These are phyloP conservation scores for Hanseniaspora pseudoguilliermondii DNA, from an alignment of 805 yeast species.

Conservation along the genomic window DNA sequence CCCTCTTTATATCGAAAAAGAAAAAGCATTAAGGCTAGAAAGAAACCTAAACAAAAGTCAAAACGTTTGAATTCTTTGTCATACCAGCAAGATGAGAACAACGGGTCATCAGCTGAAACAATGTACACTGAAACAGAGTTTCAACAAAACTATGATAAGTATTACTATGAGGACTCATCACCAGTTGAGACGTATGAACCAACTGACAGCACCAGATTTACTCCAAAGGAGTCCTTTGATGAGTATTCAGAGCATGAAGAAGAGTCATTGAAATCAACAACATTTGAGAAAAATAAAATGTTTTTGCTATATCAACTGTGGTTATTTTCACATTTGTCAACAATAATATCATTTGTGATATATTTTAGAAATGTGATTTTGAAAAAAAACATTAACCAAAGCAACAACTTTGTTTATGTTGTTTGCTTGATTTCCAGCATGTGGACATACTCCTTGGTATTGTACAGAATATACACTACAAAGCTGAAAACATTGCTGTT, in stretches of 20 bases:
- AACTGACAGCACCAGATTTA: neutral
- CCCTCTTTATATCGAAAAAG: neutral
- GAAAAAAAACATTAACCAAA: neutral
- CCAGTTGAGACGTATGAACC: neutral
- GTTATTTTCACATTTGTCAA: slow-evolving; percentile 4
- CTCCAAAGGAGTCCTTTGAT: neutral
- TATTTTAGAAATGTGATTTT: neutral
- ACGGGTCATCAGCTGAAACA: neutral
- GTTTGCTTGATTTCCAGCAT: neutral
- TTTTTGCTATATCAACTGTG: neutral
- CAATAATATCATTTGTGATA: neutral
- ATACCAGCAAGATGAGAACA: neutral
- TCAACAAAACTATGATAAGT: neutral
- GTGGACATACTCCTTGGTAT: slow-evolving; percentile 3
- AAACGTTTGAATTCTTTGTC: neutral
- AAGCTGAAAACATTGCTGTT: neutral
- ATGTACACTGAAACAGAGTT: neutral
- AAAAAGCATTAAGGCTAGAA: neutral
- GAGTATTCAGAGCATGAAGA: neutral
- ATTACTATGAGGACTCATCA: neutral
- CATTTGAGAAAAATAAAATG: neutral
- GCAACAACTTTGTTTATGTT: neutral
- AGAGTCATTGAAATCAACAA: neutral
- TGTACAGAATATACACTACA: slow-evolving; percentile 6
- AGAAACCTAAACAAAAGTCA: neutral